Evolutionary conservation across 192 early-diverging fungal genomes (phyloP), one percentile per base, ranked within the genome.

Genomic region (Coemansia sp.): DNA sequence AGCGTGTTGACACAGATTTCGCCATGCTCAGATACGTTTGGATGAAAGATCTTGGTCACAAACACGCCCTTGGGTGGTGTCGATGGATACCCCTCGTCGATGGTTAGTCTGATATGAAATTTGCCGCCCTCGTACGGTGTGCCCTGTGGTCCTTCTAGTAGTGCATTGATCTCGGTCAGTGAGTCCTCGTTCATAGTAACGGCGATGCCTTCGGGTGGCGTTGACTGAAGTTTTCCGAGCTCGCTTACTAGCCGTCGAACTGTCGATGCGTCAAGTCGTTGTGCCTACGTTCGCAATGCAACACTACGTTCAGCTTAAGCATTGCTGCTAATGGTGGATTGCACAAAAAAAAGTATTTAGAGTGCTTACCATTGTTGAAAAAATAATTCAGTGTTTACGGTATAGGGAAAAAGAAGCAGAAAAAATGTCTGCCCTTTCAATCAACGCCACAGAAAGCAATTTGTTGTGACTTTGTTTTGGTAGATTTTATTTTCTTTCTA

Each of bases 1-100:
- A 98, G 86, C 12, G 95, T 95, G 74, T 90, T 96, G 50, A 98
- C 96, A 77, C 97, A 98, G 70, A 98, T 94, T 70, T 97, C 95
- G 24, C 97, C 97, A 27, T 79, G 72, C 47, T 87, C 78, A 2
- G 94, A 91, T 0, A 98, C 95, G 73, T 98, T 98, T 7, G 97
- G 97, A 76, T 98, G 97, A 75, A 98, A 98, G 15, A 98, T 96
- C 74, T 95, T 97, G 44, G 97, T 98, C 12, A 91, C 57, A 81
- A 98, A 97, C 72, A 76, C 80, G 87, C 94, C 93, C 72, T 92
- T 92, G 60, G 96, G 95, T 15, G 96, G 94, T 0, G 87, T 82
- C n/a, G 87, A 69, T 0, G 95, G 96, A 72, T 92, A 98, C 62
- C 91, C 88, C 2, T 86, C 66, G 34, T 89, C 88, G 8, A 97